Evolutionary conservation across 2,329 filamentous ascomycete genomes (phyloP), one percentile per base, ranked within the genome.

Genomic region (Aspergillus eucalypticola): DNA sequence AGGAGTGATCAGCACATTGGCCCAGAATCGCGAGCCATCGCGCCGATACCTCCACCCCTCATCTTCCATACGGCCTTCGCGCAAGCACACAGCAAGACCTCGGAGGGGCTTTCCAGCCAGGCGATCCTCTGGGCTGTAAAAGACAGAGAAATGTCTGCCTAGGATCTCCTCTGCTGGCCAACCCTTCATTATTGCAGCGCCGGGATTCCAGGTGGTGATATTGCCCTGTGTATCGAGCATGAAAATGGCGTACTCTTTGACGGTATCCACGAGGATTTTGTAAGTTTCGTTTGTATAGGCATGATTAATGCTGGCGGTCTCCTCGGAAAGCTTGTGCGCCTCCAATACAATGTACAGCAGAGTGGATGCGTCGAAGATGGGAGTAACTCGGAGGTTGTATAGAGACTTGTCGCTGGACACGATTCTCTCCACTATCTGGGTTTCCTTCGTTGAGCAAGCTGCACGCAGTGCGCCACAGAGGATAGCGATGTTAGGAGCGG

Each of bases 181-280:
- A 2, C 84, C 84, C 66, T 87, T 87, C 64, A 85, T 77, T 10
- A 83, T 71, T 53, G 82, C 75, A 0, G 84, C 84, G 2, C 84
- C 84, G 0, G 78, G 75, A 63, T 86, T 87, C 85, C 84, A 87
- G 0, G 84, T 86, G 1, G 78, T 78, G 13, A 87, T 79, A 64
- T 81, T 75, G n/a, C 85, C 85, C 2, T 76, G 71, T 0, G 82
- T 78, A 56, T 86, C 84, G 25, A 87, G 78, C 75, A 87, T 83
- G 67, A 87, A 88, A 61, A 88, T 88, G 59, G 85, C 85, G 65
- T 86, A 87, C 61, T 87, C 84, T 70, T 83, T 85, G 66, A 87
- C 83, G 0, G 82, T 84, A 63, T 88, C 82, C 39, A 88, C 78
- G 29, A 89, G 76, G 41, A 87, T 83, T n/a, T 83, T 83, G 68